Evolutionary conservation across 2,329 filamentous ascomycete species (phyloP).

Genomic region (Didymella segeticola): DNA sequence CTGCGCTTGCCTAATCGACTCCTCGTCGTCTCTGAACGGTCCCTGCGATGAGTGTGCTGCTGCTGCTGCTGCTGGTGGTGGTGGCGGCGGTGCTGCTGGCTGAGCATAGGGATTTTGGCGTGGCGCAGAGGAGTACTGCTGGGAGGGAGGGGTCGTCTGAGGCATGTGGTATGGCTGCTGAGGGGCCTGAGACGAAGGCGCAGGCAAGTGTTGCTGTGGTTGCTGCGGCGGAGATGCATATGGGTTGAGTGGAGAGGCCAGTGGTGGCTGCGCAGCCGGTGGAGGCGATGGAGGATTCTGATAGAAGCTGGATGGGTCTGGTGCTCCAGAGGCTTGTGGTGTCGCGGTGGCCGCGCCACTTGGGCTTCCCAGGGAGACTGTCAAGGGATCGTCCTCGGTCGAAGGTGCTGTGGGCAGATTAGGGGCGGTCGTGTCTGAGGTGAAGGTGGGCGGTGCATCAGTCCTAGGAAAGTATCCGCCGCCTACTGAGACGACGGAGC

Average conservation of each 20-base stretch:
- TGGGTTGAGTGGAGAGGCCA: conserved; percentile 27
- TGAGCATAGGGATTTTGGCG: conserved; percentile 29
- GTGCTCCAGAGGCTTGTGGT: conserved; percentile 29
- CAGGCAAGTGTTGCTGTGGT: conserved; percentile 17
- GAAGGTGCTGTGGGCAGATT: conserved; percentile 47
- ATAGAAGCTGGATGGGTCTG: conserved; percentile 43
- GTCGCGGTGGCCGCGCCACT: not conserved
- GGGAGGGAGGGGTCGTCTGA: conserved; percentile 14
- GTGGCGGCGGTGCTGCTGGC: conserved; percentile 22
- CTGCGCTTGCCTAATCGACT: conserved; percentile 77
- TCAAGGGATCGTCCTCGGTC: conserved; percentile 37
- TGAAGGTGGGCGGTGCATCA: conserved; percentile 55
- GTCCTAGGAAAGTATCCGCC: conserved; percentile 65
- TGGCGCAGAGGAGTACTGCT: conserved; percentile 22
- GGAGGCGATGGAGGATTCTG: conserved; percentile 47
- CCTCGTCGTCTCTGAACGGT: conserved; percentile 67
- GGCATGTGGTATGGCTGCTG: conserved; percentile 19
- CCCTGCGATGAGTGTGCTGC: conserved; percentile 40
- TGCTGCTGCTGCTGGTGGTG: conserved; percentile 22
- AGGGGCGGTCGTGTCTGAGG: conserved; percentile 46
- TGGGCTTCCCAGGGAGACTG: conserved; percentile 5
- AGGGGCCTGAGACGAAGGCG: conserved; percentile 16
- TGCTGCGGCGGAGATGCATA: conserved; percentile 31
- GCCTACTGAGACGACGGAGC: conserved; percentile 55
- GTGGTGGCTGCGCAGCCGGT: conserved; percentile 37